Conservation (phyloP, 2,329 filamentous ascomycete species). For the Dendryphion nanum region DNA sequence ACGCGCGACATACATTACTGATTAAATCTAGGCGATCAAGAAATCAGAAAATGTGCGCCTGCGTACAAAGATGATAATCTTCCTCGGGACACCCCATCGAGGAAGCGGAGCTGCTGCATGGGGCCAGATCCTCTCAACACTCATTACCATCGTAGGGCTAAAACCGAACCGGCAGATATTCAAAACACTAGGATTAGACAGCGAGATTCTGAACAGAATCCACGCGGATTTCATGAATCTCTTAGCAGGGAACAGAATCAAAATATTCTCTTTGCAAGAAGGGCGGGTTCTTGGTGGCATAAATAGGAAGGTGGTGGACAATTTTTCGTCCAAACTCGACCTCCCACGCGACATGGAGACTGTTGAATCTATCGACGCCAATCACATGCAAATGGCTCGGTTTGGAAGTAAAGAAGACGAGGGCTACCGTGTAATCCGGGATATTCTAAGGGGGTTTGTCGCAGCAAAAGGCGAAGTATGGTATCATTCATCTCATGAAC, state of each 20-base stretch:
- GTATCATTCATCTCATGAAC: too few species aligned
- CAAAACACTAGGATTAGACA: not conserved
- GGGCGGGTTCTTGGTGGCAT: not conserved
- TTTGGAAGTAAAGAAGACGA: not conserved
- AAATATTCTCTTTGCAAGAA: not conserved
- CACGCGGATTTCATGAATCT: not conserved
- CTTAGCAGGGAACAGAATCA: not conserved
- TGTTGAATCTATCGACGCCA: slow-evolving; percentile 41
- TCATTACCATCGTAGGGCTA: not conserved
- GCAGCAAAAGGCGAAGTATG: too few species aligned
- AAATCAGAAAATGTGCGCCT: not conserved
- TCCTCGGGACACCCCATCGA: not conserved
- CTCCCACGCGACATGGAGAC: slow-evolving; percentile 33
- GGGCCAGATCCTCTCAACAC: not conserved
- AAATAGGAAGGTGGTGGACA: slow-evolving; percentile 35
- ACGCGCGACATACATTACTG: not conserved
- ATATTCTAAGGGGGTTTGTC: too few species aligned
- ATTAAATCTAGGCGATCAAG: not conserved
- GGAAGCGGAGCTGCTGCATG: not conserved
- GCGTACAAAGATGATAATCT: not conserved
- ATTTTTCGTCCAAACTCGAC: slow-evolving; percentile 43
- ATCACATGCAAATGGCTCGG: slow-evolving; percentile 41
- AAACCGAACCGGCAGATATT: not conserved
- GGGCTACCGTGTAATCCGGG: not conserved
- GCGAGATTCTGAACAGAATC: not conserved